phyloP scores from a whole-genome alignment of 345 rosid species.

The Cardamine chenopodiifolia region DNA sequence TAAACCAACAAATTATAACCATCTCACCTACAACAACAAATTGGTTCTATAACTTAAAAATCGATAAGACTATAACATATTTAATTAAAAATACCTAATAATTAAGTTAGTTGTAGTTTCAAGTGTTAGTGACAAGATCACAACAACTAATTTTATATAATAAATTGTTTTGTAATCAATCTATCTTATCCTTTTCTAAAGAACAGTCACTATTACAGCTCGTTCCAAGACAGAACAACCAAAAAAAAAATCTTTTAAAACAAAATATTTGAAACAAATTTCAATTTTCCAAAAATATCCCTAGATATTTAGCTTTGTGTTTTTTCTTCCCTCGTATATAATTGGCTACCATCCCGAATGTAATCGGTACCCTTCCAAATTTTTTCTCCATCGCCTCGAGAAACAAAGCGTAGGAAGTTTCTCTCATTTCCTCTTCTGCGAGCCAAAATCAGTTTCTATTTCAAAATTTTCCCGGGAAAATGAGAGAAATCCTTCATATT shows the following conservation, averaged over 20 bases:
- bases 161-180: conserved; percentile 4
- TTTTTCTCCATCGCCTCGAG: not conserved
- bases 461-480: conserved; percentile 34
- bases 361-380: conserved; percentile 20
- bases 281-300: conserved; percentile 19
- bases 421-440: not conserved
- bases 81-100: not conserved
- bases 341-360: not conserved
- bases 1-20: conserved; percentile 13
- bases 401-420: not conserved
- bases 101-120: conserved; percentile 2
- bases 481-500: conserved; percentile 93
- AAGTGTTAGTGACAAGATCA: conserved; percentile 17
- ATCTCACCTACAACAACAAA: conserved; percentile 16
- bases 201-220: conserved; percentile 32
- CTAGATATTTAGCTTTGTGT: not conserved
- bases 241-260: not conserved
- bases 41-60: not conserved
- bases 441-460: conserved; percentile 16
- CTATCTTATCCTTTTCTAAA: conserved; percentile 21
- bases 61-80: not conserved
- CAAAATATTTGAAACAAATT: too few species aligned
- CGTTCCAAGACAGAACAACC: conserved; percentile 21
- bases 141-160: conserved; percentile 23
- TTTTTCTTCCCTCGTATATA: not conserved